A percentile compares a stretch with the other conserved stretches of the same genome.
Evolutionary conservation across 768 basidiomycete species (phyloP).

Genomic region (Serendipita sp.): DNA sequence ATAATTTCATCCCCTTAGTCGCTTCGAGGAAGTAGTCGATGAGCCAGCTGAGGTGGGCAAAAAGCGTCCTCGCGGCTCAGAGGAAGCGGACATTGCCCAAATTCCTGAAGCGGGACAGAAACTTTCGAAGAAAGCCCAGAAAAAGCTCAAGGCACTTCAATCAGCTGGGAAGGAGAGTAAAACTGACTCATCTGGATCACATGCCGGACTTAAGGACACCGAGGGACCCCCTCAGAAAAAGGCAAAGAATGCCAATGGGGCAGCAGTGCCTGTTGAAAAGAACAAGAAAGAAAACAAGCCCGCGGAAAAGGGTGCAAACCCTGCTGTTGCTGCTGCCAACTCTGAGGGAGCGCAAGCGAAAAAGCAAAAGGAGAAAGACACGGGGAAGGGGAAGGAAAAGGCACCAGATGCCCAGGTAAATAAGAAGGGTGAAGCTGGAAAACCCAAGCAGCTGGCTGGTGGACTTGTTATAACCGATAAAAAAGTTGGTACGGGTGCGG

Average conservation of each 20-base stretch:
- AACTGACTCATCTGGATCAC: background rate
- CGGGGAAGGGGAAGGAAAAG: constrained; percentile 13
- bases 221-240: constrained; percentile 7
- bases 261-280: constrained; percentile 10
- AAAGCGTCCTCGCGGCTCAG: constrained; percentile 60
- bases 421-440: background rate
- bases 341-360: constrained; percentile 17
- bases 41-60: constrained; percentile 26
- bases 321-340: background rate
- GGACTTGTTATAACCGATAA: constrained; percentile 66
- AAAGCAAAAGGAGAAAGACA: constrained; percentile 11
- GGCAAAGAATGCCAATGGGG: constrained; percentile 10
- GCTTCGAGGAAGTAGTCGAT: constrained; percentile 50
- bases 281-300: constrained; percentile 17
- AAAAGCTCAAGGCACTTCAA: constrained; percentile 56
- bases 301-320: constrained; percentile 8
- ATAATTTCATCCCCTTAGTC: constrained; percentile 24
- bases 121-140: constrained; percentile 40
- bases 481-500: constrained; percentile 67
- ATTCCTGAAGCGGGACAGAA: constrained; percentile 19
- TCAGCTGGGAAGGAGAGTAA: constrained; percentile 23
- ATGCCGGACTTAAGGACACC: too few species aligned
- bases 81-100: constrained; percentile 28
- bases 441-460: constrained; percentile 31
- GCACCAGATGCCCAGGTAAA: constrained; percentile 15